Percentiles rank a stretch among this genome's conserved stretches.
phyloP scores from a whole-genome alignment of 148 eudicot genomes.

The Tetragonia tetragonoides region DNA sequence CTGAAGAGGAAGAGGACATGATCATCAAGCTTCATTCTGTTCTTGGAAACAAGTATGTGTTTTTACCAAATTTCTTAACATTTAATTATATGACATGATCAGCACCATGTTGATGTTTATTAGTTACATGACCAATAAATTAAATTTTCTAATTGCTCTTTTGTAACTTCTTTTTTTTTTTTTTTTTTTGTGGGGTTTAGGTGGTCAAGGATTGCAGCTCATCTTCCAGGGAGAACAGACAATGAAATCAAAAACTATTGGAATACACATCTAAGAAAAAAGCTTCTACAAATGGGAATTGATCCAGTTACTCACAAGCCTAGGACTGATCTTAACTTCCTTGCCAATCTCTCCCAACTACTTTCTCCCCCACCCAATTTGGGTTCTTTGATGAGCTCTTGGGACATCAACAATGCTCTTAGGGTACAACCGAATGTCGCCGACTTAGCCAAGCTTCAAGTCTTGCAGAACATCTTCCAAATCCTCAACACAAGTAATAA shows the following conservation, averaged over 20 bases:
- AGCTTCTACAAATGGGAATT: constrained; percentile 48
- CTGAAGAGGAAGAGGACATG: constrained; percentile 50
- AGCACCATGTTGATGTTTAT: too few relatives aligned
- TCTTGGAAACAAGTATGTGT: constrained; percentile 59
- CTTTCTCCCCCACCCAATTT: constrained; percentile 36
- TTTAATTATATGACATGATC: background rate
- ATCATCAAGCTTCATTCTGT: constrained; percentile 64
- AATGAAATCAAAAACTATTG: constrained; percentile 68
- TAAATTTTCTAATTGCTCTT: background rate
- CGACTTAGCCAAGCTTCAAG: constrained; percentile 52
- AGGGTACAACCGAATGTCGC: constrained; percentile 16
- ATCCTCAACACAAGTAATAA: constrained; percentile 29
- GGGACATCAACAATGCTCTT: constrained; percentile 24
- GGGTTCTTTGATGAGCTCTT: constrained; percentile 32
- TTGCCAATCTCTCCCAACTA: constrained; percentile 45
- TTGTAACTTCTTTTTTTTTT: too few relatives aligned
- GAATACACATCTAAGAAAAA: constrained; percentile 63
- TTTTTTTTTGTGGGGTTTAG: constrained; percentile 14
- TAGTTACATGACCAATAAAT: background rate
- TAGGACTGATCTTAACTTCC: constrained; percentile 38
- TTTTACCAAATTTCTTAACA: background rate
- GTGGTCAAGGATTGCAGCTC: constrained; percentile 64
- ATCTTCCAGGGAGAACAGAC: constrained; percentile 64
- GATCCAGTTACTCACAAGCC: constrained; percentile 60
- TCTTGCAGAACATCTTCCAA: constrained; percentile 53